Percentiles rank a stretch among this genome's conserved stretches.
Evolutionary conservation across 768 basidiomycete species (phyloP).

Genomic region (Pleurotus cornucopiae): DNA sequence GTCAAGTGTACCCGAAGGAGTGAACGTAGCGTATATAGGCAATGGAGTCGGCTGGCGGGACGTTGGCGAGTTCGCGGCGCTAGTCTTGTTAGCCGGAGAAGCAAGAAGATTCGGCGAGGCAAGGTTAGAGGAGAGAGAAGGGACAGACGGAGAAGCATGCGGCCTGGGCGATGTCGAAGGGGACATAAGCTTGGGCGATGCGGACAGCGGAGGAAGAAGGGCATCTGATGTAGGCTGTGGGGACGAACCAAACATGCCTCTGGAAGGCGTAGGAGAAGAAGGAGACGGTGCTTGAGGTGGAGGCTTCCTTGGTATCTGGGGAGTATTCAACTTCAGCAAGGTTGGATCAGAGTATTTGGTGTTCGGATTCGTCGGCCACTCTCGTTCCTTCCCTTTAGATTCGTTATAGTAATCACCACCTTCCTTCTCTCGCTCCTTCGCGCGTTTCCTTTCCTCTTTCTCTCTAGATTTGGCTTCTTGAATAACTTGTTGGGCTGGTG

Average conservation of each 20-base stretch:
- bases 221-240: background rate
- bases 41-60: conserved; percentile 3
- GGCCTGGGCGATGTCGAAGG: conserved; percentile 51
- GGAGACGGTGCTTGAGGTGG: conserved; percentile 49
- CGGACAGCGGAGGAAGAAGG: conserved; percentile 32
- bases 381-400: conserved; percentile 36
- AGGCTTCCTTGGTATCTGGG: conserved; percentile 40
- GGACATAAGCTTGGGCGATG: conserved; percentile 51
- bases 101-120: conserved; percentile 38
- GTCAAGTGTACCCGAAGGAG: conserved; percentile 66
- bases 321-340: conserved; percentile 48
- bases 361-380: conserved; percentile 54
- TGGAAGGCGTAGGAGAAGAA: conserved; percentile 61
- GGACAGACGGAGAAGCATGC: conserved; percentile 24
- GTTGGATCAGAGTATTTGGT: conserved; percentile 56
- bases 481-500: conserved; percentile 81
- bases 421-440: conserved; percentile 54
- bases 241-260: conserved; percentile 12
- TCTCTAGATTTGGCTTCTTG: conserved; percentile 67
- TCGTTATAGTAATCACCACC: conserved; percentile 42
- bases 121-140: conserved; percentile 42
- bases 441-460: conserved; percentile 47
- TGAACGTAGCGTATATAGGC: conserved; percentile 77
- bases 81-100: background rate
- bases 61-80: conserved; percentile 2